Evolutionary conservation across 352 stramenopile genomes (phyloP).

Genomic region (Phytopythium chamaehyphon): DNA sequence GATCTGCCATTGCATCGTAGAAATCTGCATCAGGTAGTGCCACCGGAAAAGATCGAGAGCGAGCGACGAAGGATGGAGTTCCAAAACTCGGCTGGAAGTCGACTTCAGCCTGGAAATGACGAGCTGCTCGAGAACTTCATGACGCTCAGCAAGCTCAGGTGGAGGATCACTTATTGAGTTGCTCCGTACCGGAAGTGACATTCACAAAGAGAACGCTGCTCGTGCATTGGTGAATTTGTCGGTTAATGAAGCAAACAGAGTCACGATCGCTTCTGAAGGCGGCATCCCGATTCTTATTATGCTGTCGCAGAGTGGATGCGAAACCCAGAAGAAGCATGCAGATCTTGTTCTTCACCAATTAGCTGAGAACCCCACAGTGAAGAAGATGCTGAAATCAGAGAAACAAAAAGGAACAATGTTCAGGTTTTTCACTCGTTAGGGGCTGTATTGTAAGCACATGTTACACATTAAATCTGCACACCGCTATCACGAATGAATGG

Average conservation of each 20-base stretch:
- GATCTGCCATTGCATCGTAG: constrained; percentile 46
- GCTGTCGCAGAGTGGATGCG: too few species aligned
- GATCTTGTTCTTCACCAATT: too few species aligned
- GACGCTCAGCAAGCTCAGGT: constrained; percentile 5
- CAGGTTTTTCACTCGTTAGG: too few species aligned
- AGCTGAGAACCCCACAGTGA: too few species aligned
- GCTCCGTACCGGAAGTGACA: neutral
- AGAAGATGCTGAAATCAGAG: too few species aligned
- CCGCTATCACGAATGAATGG: too few species aligned
- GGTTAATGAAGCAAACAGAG: constrained; percentile 2
- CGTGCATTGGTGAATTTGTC: neutral
- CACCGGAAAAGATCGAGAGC: constrained; percentile 23
- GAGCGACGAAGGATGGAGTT: constrained; percentile 17
- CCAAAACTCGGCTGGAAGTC: constrained; percentile 22
- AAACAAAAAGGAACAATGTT: too few species aligned
- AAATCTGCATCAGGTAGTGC: constrained; percentile 20
- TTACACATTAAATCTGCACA: too few species aligned
- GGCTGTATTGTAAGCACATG: too few species aligned
- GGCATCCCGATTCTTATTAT: too few species aligned
- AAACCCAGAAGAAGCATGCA: too few species aligned
- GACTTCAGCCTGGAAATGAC: constrained; percentile 13
- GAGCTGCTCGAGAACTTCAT: constrained; percentile 9
- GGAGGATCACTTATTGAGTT: constrained; percentile 10
- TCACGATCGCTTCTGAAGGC: constrained; percentile 9
- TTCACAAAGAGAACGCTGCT: neutral